Evolutionary conservation across 2,329 filamentous ascomycete genomes (phyloP), one percentile per base, ranked within the genome.

Genomic region (Phyllosticta citribraziliensis): DNA sequence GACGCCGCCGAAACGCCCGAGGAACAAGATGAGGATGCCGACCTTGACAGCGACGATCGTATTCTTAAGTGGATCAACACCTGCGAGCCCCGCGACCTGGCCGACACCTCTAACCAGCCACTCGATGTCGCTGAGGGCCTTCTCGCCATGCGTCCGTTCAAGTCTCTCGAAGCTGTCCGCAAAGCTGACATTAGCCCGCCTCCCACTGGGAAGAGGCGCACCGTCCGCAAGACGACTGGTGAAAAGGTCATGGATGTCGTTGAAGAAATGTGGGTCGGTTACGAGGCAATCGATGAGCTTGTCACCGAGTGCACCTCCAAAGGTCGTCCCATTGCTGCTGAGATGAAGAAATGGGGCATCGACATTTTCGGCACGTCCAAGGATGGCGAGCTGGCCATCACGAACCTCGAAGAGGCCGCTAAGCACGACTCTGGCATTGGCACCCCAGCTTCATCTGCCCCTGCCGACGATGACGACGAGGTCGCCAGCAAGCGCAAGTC

Each of bases 61-160:
- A 83, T 97, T 6, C 78, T 97, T 27, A 81, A 85, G 8, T 95
- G 91, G 68, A 86, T 99, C 73, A 97, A 97, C 69, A 84, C 80
- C 0, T 94, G 89, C 71, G 84, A 85, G 5, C 77, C 84, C 10
- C 82, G 87, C 40, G 89, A 93, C 62, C 82, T 99, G 52, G 84
- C 88, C 1, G 92, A 96, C 66, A 86, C 97, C 63, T 90, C 90
- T 0, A 86, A 86, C 33, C 85, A 88, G 63, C 86, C 88, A 40
- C 82, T 88, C 65, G 83, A 86, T 5, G 80, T 86, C 55, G 86
- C 92, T 1, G 80, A 86, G 52, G 74, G 84, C 14, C 81, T 97
- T 60, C 76, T 96, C 11, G 82, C 84, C 1, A 82, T 88, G 64
- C 85, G 90, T 10, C 93, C 93, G 0, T 97, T 96, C 70, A 72